A percentile compares a stretch with the other conserved stretches of the same genome.
phyloP scores from a whole-genome alignment of 768 basidiomycete species.

The Mycena alexandri region DNA sequence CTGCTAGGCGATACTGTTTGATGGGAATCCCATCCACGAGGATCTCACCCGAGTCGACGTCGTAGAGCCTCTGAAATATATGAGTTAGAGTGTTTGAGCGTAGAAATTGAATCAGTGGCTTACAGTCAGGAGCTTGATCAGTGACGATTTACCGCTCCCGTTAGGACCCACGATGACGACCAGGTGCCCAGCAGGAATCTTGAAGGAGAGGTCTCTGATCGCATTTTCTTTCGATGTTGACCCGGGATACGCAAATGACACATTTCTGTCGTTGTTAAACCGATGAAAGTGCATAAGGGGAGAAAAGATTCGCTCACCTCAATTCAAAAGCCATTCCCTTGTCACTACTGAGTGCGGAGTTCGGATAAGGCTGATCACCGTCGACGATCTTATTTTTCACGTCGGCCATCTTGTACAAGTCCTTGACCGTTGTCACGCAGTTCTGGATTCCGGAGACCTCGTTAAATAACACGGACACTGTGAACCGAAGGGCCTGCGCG shows the following conservation, averaged over 20 bases:
- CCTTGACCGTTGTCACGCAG: conserved; percentile 32
- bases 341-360: conserved; percentile 22
- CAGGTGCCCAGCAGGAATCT: conserved; percentile 44
- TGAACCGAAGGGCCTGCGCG: conserved; percentile 37
- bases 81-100: too few species aligned
- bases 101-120: too few species aligned
- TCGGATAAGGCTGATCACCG: conserved; percentile 42
- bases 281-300: too few species aligned
- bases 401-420: conserved; percentile 39
- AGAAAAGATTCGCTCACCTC: not conserved
- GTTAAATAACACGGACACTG: conserved; percentile 30
- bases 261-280: conserved; percentile 43
- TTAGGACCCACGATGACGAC: conserved; percentile 53
- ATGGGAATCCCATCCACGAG: conserved; percentile 50
- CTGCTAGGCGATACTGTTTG: conserved; percentile 41
- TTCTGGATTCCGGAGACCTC: not conserved
- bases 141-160: conserved; percentile 50
- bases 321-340: conserved; percentile 33
- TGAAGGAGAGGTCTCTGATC: conserved; percentile 45
- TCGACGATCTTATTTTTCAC: conserved; percentile 42
- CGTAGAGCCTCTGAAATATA: conserved; percentile 44
- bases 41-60: conserved; percentile 46
- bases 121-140: conserved; percentile 49
- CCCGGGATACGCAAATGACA: conserved; percentile 52
- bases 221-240: conserved; percentile 29